Evolutionary conservation across 768 basidiomycete genomes (phyloP), one percentile per base, ranked within the genome.

Genomic region (Panellus pusillus): DNA sequence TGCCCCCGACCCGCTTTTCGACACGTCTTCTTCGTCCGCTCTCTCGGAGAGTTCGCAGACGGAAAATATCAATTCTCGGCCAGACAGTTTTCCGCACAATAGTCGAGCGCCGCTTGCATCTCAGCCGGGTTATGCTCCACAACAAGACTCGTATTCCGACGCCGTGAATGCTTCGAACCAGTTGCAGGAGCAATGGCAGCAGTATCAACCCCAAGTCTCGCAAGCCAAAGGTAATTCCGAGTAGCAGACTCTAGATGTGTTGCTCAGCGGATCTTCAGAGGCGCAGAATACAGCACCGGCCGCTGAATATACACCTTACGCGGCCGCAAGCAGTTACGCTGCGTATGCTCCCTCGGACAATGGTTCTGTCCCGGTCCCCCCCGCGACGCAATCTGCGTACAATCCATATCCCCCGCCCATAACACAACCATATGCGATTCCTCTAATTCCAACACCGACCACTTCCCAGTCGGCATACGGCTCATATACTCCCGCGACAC

Each of bases 401-500:
- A 70, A 74, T 54, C 67, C 72, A 47, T 78, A 77, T 61, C 68
- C 72, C 9, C 44, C 65, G 9, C 43, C 68, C 4, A 57, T 56
- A 19, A 62, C 68, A n/a, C 52, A 62, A 44, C 47, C 68, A 49
- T 66, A 66, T 58, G 40, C 47, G 39, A 54, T 54, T 36, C 62
- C 65, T 50, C 54, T 63, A 19, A 35, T 54, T 37, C 28, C 48
- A 28, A 51, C 61, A 15, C 44, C 53, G 35, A 50, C 62, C 6
- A 31, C 51, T 27, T 49, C 59, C 14, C 50, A 62, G 47, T 38
- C 62, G 4, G 20, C 57, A 17, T 63, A 60, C 39, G 52, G 58
- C 14, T 39, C 63, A 29, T 66, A 67, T 58, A 50, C 52, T 17
- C 58, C 63, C 27, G 37, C 51, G 17, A 51, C 57, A 8, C 44